Conservation (phyloP, 139 green algal species). For the Diplosphaera chodatii region DNA sequence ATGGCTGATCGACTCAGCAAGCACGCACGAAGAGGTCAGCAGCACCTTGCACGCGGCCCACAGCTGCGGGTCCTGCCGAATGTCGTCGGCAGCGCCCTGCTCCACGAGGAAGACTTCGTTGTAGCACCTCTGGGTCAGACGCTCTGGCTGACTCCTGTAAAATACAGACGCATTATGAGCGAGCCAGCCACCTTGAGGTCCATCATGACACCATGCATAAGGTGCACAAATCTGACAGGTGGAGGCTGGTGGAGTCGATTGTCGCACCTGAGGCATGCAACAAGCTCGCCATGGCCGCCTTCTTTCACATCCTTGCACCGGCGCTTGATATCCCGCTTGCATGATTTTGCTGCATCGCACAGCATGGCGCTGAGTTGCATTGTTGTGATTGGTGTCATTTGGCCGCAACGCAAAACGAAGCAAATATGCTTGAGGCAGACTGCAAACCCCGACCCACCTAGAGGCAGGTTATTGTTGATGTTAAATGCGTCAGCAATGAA, state of each 20-base stretch:
- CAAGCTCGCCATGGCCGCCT: constrained; percentile 40
- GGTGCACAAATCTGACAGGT: too few species aligned
- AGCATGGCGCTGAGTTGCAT: not conserved
- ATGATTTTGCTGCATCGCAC: constrained; percentile 47
- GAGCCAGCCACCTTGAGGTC: too few species aligned
- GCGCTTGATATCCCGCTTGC: constrained; percentile 61
- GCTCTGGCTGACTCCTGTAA: constrained; percentile 2
- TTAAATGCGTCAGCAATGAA: constrained; percentile 57
- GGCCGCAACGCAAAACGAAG: too few species aligned
- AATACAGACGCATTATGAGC: too few species aligned
- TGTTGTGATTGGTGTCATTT: too few species aligned
- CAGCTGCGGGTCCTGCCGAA: constrained; percentile 16
- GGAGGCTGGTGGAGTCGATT: not conserved
- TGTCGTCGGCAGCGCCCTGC: constrained; percentile 18
- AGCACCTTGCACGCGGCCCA: constrained; percentile 15
- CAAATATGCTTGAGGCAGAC: too few species aligned
- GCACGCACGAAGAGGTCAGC: too few species aligned
- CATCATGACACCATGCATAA: too few species aligned
- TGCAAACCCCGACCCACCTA: constrained; percentile 36
- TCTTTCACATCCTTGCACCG: constrained; percentile 44
- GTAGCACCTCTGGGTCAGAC: constrained; percentile 7
- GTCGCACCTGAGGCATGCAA: constrained; percentile 52
- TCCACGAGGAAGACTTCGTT: constrained; percentile 19
- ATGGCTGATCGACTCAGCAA: too few species aligned
- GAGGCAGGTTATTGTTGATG: constrained; percentile 72